Evolutionary conservation across 1,139 yeast species (phyloP).

Genomic region (Kodamaea ohmeri): DNA sequence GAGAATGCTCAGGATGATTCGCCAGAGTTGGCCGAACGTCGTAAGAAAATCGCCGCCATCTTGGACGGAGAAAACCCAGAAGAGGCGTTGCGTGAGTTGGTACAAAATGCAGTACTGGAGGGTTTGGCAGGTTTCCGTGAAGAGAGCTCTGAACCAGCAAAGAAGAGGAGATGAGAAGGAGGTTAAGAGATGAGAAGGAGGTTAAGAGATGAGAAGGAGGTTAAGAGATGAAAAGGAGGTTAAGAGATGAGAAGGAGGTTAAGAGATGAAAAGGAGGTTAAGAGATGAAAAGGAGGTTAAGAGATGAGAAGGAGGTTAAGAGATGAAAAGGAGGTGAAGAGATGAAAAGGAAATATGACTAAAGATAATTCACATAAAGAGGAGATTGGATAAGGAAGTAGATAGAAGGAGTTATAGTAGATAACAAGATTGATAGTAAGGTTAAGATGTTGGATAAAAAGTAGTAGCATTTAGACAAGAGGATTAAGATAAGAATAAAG

Average conservation of each 20-base stretch:
- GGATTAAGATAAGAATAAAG: too few relatives aligned
- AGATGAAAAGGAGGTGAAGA: not conserved
- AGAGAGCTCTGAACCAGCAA: conserved; percentile 16
- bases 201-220: not conserved
- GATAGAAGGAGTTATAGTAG: too few relatives aligned
- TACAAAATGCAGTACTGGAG: conserved; percentile 61
- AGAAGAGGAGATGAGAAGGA: conserved; percentile 20
- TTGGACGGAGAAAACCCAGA: conserved; percentile 76
- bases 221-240: not conserved
- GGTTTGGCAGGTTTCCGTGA: conserved; percentile 34
- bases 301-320: not conserved
- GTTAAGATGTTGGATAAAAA: too few relatives aligned
- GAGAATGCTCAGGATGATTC: conserved; percentile 29
- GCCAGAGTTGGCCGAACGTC: conserved; percentile 51
- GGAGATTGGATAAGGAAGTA: too few relatives aligned
- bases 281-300: not conserved
- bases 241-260: too few relatives aligned
- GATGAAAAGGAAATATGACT: not conserved
- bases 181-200: not conserved
- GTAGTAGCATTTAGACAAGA: too few relatives aligned
- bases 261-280: not conserved
- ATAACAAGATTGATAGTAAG: too few relatives aligned
- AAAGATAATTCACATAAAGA: too few relatives aligned
- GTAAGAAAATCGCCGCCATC: conserved; percentile 65
- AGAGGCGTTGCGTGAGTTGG: conserved; percentile 67